Percentiles rank a stretch among this genome's conserved stretches.
Conservation (phyloP, 2,329 filamentous ascomycete genomes). For the Cordyceps pruinosa region DNA sequence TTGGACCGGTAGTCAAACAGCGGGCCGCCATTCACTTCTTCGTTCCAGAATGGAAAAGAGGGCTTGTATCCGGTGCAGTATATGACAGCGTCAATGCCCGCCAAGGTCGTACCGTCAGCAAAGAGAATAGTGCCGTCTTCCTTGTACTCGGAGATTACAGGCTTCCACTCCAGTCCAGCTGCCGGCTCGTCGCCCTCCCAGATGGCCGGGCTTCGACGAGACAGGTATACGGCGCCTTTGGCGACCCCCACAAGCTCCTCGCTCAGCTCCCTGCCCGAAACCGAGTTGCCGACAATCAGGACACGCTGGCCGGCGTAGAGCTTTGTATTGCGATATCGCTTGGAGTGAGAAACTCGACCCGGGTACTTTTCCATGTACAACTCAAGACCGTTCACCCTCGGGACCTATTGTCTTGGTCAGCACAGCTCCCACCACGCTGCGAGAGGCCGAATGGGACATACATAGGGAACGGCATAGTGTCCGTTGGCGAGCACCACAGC, state of each 20-base stretch:
- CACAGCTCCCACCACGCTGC: no score
- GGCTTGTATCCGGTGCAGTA: slow-evolving; percentile 30
- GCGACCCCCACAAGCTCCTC: slow-evolving; percentile 31
- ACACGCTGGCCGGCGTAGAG: slow-evolving; percentile 28
- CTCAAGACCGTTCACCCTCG: slow-evolving; percentile 2
- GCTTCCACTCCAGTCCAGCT: slow-evolving; percentile 45
- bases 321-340: slow-evolving; percentile 34
- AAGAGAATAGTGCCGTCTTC: slow-evolving; percentile 38
- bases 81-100: slow-evolving; percentile 23
- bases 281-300: slow-evolving; percentile 37
- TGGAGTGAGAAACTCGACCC: slow-evolving; percentile 37
- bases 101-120: slow-evolving; percentile 20
- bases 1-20: slow-evolving; percentile 44
- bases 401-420: background rate
- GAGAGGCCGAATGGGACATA: slow-evolving; percentile 22
- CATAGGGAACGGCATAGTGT: slow-evolving; percentile 38
- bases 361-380: slow-evolving; percentile 26
- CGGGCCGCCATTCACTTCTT: slow-evolving; percentile 33
- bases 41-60: slow-evolving; percentile 45
- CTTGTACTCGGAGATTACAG: slow-evolving; percentile 39
- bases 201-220: slow-evolving; percentile 38
- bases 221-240: slow-evolving; percentile 42
- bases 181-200: slow-evolving; percentile 46
- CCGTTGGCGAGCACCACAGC: slow-evolving; percentile 38
- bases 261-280: slow-evolving; percentile 36